phyloP scores from a whole-genome alignment of 1,284 basidiomycete species.

The Ganoderma sinense region DNA sequence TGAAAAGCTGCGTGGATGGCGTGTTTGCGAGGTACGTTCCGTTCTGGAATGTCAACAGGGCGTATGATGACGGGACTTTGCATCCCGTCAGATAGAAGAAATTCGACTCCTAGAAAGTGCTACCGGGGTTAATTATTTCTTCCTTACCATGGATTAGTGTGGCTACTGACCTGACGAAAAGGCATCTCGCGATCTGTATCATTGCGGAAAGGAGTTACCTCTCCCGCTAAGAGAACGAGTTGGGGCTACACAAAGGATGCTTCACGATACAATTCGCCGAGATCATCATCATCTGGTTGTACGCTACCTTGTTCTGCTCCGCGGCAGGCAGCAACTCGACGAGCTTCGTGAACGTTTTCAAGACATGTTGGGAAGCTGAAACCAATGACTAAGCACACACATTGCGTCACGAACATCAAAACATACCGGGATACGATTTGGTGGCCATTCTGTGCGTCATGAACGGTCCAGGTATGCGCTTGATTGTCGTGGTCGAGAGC shows the following conservation, averaged over 20 bases:
- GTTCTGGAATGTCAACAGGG: constrained; percentile 68
- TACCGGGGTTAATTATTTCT: neutral
- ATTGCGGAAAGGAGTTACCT: constrained; percentile 71
- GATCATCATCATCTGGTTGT: neutral
- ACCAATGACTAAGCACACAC: neutral
- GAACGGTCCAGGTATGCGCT: neutral
- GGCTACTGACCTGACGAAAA: constrained; percentile 60
- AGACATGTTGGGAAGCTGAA: constrained; percentile 54
- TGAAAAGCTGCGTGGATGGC: constrained; percentile 71
- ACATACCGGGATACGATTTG: neutral
- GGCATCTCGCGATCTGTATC: constrained; percentile 89
- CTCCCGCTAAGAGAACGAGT: constrained; percentile 67
- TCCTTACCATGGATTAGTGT: neutral
- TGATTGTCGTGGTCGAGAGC: neutral
- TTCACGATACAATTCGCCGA: neutral
- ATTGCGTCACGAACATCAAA: no score
- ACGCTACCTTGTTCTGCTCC: constrained; percentile 58
- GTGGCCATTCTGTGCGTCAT: neutral
- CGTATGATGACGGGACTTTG: constrained; percentile 70
- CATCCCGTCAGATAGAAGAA: constrained; percentile 90
- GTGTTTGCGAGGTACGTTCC: constrained; percentile 53
- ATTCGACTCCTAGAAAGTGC: constrained; percentile 72
- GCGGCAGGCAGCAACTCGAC: constrained; percentile 52
- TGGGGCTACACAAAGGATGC: constrained; percentile 55
- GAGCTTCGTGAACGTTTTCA: constrained; percentile 59